A percentile compares a stretch with the other conserved stretches of the same genome.
These are phyloP conservation scores for Rhododendron griersonianum DNA, from an alignment of 148 eudicot genomes.

Conservation along the genomic window DNA sequence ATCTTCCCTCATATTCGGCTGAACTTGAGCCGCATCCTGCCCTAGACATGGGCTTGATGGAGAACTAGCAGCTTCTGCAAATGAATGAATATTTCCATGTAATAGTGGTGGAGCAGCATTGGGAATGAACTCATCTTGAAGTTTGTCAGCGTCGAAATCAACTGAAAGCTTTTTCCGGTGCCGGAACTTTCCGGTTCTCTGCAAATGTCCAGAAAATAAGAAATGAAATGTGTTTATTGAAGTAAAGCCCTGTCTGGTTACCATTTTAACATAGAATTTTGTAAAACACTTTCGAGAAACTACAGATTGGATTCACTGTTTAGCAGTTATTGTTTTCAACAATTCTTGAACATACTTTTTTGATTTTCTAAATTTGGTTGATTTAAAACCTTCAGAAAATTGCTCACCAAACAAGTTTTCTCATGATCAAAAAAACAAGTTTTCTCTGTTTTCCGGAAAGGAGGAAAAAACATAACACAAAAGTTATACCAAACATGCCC, in stretches of 20 bases:
- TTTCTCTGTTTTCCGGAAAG: not conserved
- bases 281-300: not conserved
- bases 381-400: not conserved
- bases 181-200: constrained; percentile 51
- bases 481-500: not conserved
- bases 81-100: constrained; percentile 28
- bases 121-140: constrained; percentile 43
- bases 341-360: not conserved
- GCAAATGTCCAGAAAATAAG: constrained; percentile 22
- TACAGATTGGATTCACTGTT: not conserved
- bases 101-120: constrained; percentile 27
- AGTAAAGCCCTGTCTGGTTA: not conserved
- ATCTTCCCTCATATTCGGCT: constrained; percentile 51
- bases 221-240: constrained; percentile 1
- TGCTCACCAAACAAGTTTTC: not conserved
- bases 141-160: constrained; percentile 39
- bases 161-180: constrained; percentile 57
- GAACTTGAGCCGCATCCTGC: constrained; percentile 39
- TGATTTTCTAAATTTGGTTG: not conserved
- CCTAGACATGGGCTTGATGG: constrained; percentile 52
- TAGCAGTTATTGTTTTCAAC: not conserved
- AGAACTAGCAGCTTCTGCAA: constrained; percentile 41
- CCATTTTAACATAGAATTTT: not conserved
- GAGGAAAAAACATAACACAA: not conserved
- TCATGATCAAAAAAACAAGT: no score